A percentile compares a stretch with the other conserved stretches of the same genome.
Conservation (phyloP, 2,329 filamentous ascomycete genomes). For the Dactylellina sp. region DNA sequence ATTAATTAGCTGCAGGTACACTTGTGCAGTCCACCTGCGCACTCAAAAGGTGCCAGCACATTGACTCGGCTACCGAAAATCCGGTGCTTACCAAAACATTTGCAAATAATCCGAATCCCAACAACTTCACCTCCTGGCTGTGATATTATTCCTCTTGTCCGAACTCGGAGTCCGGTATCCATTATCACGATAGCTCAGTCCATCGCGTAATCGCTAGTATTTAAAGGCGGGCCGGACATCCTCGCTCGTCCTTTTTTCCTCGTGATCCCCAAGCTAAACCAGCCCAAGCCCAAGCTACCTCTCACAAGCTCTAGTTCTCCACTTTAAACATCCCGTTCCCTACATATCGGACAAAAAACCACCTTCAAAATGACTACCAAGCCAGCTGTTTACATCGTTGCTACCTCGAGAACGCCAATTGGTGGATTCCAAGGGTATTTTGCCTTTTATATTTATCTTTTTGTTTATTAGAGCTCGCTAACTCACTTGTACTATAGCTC, state of each 20-base stretch:
- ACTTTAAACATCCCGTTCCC: conserved; percentile 6
- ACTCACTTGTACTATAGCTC: conserved; percentile 70
- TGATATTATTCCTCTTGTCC: conserved; percentile 30
- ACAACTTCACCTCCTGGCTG: conserved; percentile 32
- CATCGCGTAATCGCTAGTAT: background rate
- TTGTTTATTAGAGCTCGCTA: conserved; percentile 15
- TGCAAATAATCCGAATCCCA: conserved; percentile 27
- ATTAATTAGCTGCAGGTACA: too few relatives aligned
- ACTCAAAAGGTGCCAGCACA: too few relatives aligned
- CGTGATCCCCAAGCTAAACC: conserved; percentile 20
- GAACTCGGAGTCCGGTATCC: conserved; percentile 54
- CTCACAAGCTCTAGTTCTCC: conserved; percentile 19
- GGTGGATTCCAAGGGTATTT: conserved; percentile 92
- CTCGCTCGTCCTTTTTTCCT: conserved; percentile 1
- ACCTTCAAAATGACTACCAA: conserved; percentile 30
- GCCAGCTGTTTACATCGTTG: conserved; percentile 90
- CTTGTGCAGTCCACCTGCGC: too few relatives aligned
- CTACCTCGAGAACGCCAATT: conserved; percentile 87
- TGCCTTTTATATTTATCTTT: background rate
- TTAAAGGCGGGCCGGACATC: conserved; percentile 7
- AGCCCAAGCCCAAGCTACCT: conserved; percentile 4
- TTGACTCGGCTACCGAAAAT: conserved; percentile 55
- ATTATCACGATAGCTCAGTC: background rate
- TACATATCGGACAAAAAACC: background rate
- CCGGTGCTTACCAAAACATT: conserved; percentile 20